Evolutionary conservation across 1,284 basidiomycete genomes (phyloP), one percentile per base, ranked within the genome.

Genomic region (Farysia itapuensis): DNA sequence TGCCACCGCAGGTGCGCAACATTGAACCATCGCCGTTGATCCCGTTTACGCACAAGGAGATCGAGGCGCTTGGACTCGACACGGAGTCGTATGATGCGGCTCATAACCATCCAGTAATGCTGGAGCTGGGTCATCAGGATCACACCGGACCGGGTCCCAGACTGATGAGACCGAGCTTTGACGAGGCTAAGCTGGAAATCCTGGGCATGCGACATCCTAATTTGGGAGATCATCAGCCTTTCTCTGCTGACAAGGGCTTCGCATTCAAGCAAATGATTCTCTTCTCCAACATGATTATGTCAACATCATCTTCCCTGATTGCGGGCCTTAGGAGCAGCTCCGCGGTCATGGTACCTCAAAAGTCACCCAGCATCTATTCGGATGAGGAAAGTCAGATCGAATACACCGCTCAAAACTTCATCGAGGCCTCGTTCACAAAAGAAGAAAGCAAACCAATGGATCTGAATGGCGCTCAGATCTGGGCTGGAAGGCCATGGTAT

Each of bases 171-270:
- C 49, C 35, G 11, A 53, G 42, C 38, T 64, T 64, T 24, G 46
- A 54, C 32, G 60, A 64, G 34, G 60, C 60, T 22, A 64, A 64
- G 36, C 54, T 64, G 31, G 60, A 64, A 19, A 30, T 64, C 2
- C 46, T 58, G 14, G 53, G 50, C 5, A 43, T 64, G 45, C 45
- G 53, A 5, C 60, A 58, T 20, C 60, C 60, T 6, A 38, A 43
- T 13, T 32, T 60, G 3, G n/a, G 39, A 0, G 37, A 26, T 12
- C 34, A 53, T 19, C 57, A 60, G 35, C 57, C 57, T 0, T 34
- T 31, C 9, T 21, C 35, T 1, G 58, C 58, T 3, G 48, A 57
- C 13, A 45, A 52, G 34, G 60, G 49, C 3, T 58, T 58, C 35
- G 47, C 51, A 4, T 58, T 31, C 35, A 64, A 64, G 33, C 60